Evolutionary conservation across 352 stramenopile genomes (phyloP).

Genomic region (Phytophthora foliorum): DNA sequence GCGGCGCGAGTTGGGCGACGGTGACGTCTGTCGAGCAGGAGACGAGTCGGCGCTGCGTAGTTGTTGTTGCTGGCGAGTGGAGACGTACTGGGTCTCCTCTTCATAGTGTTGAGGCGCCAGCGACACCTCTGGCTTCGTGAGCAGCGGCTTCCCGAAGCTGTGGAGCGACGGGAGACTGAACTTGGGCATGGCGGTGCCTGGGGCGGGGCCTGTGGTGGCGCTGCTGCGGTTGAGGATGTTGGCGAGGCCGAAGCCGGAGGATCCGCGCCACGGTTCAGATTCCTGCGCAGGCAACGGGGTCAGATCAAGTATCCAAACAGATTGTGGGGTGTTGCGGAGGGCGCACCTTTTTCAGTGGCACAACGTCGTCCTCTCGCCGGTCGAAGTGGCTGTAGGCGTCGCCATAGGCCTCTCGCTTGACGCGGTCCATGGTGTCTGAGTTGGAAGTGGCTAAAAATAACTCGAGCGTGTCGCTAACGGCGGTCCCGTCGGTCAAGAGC

Average conservation of each 20-base stretch:
- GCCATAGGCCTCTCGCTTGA: slow-evolving; percentile 34
- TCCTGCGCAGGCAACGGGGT: slow-evolving; percentile 52
- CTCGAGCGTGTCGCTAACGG: slow-evolving; percentile 23
- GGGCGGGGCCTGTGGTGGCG: neutral
- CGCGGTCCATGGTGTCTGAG: slow-evolving; percentile 32
- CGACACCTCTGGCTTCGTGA: slow-evolving; percentile 61
- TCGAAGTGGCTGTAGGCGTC: slow-evolving; percentile 39
- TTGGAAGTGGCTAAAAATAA: slow-evolving; percentile 37
- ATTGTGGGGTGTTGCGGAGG: slow-evolving; percentile 4
- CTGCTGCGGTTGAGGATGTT: slow-evolving; percentile 82
- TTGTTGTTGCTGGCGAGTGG: slow-evolving; percentile 27
- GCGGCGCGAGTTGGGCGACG: slow-evolving; percentile 44
- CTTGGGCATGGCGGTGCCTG: slow-evolving; percentile 48
- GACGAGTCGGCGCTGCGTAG: slow-evolving; percentile 38
- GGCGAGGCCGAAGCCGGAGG: slow-evolving; percentile 79
- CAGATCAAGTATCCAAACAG: slow-evolving; percentile 18
- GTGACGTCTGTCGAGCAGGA: slow-evolving; percentile 41
- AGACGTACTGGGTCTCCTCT: slow-evolving; percentile 33
- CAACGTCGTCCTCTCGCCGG: slow-evolving; percentile 23
- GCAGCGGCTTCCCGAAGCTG: slow-evolving; percentile 72
- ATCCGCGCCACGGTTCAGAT: slow-evolving; percentile 71
- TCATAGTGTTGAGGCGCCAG: slow-evolving; percentile 48
- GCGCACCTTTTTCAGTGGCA: slow-evolving; percentile 50
- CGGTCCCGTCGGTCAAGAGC: slow-evolving; percentile 30
- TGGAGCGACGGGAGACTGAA: slow-evolving; percentile 86